phyloP scores from a whole-genome alignment of 177 flowering plant genomes.

The Vitis hybrid region DNA sequence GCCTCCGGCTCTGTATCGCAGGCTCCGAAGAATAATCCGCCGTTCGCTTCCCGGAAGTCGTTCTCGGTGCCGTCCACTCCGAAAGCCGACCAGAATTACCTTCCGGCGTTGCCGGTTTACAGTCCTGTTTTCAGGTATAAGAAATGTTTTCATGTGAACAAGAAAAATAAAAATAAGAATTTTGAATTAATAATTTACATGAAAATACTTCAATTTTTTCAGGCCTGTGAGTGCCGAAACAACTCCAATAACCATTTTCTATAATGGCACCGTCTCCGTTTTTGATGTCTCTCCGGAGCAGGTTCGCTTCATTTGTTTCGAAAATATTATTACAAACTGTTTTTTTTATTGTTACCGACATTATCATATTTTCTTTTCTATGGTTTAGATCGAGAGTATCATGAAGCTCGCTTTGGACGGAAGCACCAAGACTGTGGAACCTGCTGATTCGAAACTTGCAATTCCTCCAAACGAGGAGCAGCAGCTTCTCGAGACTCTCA shows the following conservation, averaged over 20 bases:
- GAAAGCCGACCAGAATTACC: conserved; percentile 7
- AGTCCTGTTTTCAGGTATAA: conserved; percentile 28
- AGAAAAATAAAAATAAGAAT: neutral
- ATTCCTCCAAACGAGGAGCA: conserved; percentile 13
- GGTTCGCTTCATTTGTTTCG: conserved; percentile 22
- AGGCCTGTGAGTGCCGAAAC: conserved; percentile 24
- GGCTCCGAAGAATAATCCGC: neutral
- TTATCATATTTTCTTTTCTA: neutral
- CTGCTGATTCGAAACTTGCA: conserved; percentile 1
- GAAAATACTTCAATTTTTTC: neutral
- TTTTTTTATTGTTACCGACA: neutral
- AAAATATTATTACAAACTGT: neutral
- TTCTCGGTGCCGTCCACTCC: conserved; percentile 30
- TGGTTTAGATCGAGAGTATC: conserved; percentile 27
- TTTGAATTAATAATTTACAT: neutral
- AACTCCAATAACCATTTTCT: conserved; percentile 62
- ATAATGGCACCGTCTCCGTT: conserved; percentile 50
- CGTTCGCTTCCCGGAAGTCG: conserved; percentile 6
- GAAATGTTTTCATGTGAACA: neutral
- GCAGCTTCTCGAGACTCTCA: conserved; percentile 23
- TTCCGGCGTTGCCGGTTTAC: conserved; percentile 21
- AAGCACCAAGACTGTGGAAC: conserved; percentile 3
- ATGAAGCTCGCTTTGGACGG: conserved; percentile 34
- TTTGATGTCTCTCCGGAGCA: conserved; percentile 38
- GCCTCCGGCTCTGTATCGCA: conserved; percentile 21